These are phyloP conservation scores for Senecio squalidus DNA, from an alignment of 140 eudicot species.

Conservation along the genomic window DNA sequence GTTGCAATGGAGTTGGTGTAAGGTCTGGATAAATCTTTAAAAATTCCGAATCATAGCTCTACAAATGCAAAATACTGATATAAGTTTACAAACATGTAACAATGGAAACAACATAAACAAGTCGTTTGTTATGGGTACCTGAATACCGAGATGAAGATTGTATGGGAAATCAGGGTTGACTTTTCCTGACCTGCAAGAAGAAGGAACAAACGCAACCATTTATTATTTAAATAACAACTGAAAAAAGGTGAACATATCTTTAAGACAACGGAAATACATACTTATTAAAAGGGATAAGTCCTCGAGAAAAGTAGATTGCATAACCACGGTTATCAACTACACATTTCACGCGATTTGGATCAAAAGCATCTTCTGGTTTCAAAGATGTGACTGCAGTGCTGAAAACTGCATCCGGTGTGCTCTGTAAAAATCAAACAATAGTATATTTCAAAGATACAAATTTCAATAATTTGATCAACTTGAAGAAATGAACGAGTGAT, in stretches of 20 bases:
- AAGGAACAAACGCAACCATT: conserved; percentile 1
- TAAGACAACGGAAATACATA: conserved; percentile 23
- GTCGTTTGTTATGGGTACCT: conserved; percentile 40
- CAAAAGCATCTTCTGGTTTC: conserved; percentile 90
- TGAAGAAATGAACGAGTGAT: too few species aligned
- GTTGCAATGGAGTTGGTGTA: conserved; percentile 83
- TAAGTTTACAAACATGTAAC: neutral
- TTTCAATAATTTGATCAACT: too few species aligned
- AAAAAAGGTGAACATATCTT: neutral
- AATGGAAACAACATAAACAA: neutral
- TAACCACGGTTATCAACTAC: conserved; percentile 81
- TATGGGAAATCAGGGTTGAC: conserved; percentile 75
- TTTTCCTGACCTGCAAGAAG: conserved; percentile 63
- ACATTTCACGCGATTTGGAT: conserved; percentile 93
- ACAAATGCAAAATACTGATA: neutral
- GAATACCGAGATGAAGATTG: conserved; percentile 91
- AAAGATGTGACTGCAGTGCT: conserved; percentile 96
- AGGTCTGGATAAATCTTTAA: conserved; percentile 66
- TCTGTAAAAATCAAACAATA: conserved; percentile 37
- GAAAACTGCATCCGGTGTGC: conserved; percentile 89
- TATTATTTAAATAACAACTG: neutral
- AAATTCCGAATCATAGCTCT: conserved; percentile 82
- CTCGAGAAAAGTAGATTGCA: conserved; percentile 89
- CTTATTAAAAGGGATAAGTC: conserved; percentile 89
- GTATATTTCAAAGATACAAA: neutral